Evolutionary conservation across 495 filamentous ascomycete genomes (phyloP).

Genomic region (Pyrenopolyporus hunteri): DNA sequence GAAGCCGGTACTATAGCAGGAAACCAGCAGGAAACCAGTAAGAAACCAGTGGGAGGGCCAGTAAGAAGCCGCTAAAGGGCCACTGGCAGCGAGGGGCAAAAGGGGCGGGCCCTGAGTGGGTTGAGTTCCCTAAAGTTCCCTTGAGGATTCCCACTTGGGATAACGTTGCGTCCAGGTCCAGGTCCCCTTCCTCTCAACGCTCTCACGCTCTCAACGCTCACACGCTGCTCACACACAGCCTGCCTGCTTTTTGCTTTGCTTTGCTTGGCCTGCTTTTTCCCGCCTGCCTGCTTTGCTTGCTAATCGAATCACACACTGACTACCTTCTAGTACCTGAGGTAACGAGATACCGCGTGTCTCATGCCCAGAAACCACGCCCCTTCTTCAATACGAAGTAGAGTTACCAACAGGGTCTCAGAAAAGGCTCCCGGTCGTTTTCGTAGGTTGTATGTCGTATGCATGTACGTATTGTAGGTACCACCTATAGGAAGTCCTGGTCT

Average conservation of each 20-base stretch:
- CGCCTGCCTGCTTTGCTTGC: too few relatives aligned
- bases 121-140: conserved; percentile 26
- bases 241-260: too few relatives aligned
- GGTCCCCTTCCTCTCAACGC: too few relatives aligned
- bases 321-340: not conserved
- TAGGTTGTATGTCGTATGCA: too few relatives aligned
- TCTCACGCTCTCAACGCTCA: too few relatives aligned
- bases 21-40: too few relatives aligned
- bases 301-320: conserved; percentile 20
- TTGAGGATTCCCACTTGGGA: conserved; percentile 9
- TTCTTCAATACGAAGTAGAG: not conserved
- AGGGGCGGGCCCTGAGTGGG: conserved; percentile 32
- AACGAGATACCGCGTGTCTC: conserved; percentile 13
- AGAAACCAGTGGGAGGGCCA: not conserved
- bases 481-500: not conserved
- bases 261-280: too few relatives aligned
- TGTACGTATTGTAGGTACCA: too few relatives aligned
- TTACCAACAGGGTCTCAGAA: too few relatives aligned
- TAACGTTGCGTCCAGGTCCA: conserved; percentile 19
- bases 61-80: not conserved
- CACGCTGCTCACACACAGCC: too few relatives aligned
- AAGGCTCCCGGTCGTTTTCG: too few relatives aligned
- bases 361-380: conserved; percentile 16
- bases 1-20: too few relatives aligned
- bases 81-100: conserved; percentile 35